Conservation (phyloP, 805 yeast genomes). For the Alloascoidea hylecoeti region DNA sequence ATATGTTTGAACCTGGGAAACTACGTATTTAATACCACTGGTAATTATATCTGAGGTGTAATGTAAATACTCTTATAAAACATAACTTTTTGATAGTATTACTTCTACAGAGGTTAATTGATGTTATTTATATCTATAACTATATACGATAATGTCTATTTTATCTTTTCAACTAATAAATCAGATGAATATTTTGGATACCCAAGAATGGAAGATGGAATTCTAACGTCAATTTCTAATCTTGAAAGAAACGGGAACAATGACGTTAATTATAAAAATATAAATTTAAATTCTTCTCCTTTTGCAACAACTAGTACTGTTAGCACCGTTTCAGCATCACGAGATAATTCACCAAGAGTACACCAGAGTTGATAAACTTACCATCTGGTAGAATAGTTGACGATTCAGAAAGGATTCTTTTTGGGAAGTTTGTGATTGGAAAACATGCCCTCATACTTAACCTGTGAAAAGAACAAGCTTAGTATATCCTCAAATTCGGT, state of each 20-base stretch:
- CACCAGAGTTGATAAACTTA: constrained; percentile 8
- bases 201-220: constrained; percentile 20
- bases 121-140: no score
- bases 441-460: neutral
- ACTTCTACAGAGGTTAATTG: no score
- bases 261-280: neutral
- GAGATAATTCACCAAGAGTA: constrained; percentile 5
- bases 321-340: no score
- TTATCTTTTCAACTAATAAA: constrained; percentile 24
- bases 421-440: constrained; percentile 19
- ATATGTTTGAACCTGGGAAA: no score
- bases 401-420: constrained; percentile 21
- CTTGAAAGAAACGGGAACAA: neutral
- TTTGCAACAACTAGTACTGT: no score
- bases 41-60: no score
- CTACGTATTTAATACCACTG: no score
- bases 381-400: constrained; percentile 20
- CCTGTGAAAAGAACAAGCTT: neutral
- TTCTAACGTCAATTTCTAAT: constrained; percentile 4
- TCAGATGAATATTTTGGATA: constrained; percentile 24
- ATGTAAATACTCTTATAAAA: no score
- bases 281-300: neutral
- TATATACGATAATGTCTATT: constrained; percentile 19
- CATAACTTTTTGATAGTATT: no score
- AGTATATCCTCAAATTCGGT: neutral